Base-by-base conservation (phyloP, 1,139 yeast species). In the Blastobotrys buckinghamii region DNA sequence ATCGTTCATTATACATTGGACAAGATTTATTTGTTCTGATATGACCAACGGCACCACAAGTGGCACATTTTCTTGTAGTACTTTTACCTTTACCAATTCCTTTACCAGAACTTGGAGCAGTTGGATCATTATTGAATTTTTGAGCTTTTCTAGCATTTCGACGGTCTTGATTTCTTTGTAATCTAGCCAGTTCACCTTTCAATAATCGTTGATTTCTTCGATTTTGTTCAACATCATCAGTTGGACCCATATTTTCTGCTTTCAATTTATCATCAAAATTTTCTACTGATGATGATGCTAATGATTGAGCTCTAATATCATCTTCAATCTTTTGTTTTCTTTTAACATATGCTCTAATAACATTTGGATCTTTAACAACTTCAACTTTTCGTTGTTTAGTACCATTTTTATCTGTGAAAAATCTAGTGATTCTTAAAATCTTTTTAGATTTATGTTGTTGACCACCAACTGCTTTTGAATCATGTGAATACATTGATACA, bases 1-100 rank as follows among this genome's bases (percentile, higher is more conserved):
- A 53, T 40, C 54, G 50, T 52, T 70, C 79, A 52, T 75, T 75
- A 57, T 81, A 90, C 75, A 89, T 74, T n/a, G 97, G 97, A 68
- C 97, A 90, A 48, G 79, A 74, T 63, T 84, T 84, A 65, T 88
- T 89, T 9, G 97, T 90, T 62, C 95, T 76, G 55, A 90, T 92
- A 65, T 92, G 98, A 0, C 97, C 98, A 59, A 85, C 77, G 2
- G 92, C 95, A 26, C 97, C 97, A 74, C 97, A 92, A 1, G 95
- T 84, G 5, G 95, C 89, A 70, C 97, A 92, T 61, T 88, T 78
- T 63, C 97, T 74, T 7, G 86, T 82, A 1, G 86, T 86, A 49
- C 89, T 81, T 62, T 86, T 87, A 43, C 66, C 69, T 33, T 65
- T 64, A 6, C 66, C 67, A 16, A 59, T 58, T 17, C 69, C 65